A percentile compares a stretch with the other conserved stretches of the same genome.
These are phyloP conservation scores for Aotearoamyces nothofagi DNA, from an alignment of 2,329 filamentous ascomycete species.

Conservation along the genomic window DNA sequence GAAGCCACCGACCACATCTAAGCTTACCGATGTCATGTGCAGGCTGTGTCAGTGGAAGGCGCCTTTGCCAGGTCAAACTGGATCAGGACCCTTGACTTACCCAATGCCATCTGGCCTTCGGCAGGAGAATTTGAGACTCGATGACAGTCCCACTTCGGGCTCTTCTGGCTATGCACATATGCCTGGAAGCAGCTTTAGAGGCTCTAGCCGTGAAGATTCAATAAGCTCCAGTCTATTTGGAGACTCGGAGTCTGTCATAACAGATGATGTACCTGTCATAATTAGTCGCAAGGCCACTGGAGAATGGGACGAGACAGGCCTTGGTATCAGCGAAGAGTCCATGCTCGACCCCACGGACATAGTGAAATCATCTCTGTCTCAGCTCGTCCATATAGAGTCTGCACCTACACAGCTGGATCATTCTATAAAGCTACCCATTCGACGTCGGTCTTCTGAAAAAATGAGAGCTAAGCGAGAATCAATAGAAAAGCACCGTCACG, in stretches of 20 bases:
- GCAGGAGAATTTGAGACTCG: slow-evolving; percentile 44
- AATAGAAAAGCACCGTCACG: slow-evolving; percentile 54
- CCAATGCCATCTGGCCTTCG: slow-evolving; percentile 49
- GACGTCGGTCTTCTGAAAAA: slow-evolving; percentile 57
- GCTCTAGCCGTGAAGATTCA: slow-evolving; percentile 75
- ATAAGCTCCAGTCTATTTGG: slow-evolving; percentile 80
- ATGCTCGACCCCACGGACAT: slow-evolving; percentile 19
- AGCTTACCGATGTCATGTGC: slow-evolving; percentile 76
- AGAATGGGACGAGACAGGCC: slow-evolving; percentile 65
- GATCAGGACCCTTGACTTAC: slow-evolving; percentile 32
- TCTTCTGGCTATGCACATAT: slow-evolving; percentile 63
- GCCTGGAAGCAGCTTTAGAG: slow-evolving; percentile 61
- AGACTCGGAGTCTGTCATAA: slow-evolving; percentile 64
- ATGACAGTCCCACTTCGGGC: slow-evolving; percentile 59
- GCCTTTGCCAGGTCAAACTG: slow-evolving; percentile 35
- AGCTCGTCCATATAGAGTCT: slow-evolving; percentile 44
- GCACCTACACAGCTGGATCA: slow-evolving; percentile 45
- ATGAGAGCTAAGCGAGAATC: slow-evolving; percentile 61
- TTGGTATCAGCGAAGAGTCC: slow-evolving; percentile 53
- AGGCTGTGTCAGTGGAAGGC: slow-evolving; percentile 90
- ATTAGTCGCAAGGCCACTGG: slow-evolving; percentile 58
- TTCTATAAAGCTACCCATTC: slow-evolving; percentile 21
- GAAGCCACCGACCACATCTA: slow-evolving; percentile 87
- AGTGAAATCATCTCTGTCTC: slow-evolving; percentile 29
- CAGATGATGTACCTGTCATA: slow-evolving; percentile 65